Conservation (phyloP, 73 alveolate genomes). For the Effrenium voratum region DNA sequence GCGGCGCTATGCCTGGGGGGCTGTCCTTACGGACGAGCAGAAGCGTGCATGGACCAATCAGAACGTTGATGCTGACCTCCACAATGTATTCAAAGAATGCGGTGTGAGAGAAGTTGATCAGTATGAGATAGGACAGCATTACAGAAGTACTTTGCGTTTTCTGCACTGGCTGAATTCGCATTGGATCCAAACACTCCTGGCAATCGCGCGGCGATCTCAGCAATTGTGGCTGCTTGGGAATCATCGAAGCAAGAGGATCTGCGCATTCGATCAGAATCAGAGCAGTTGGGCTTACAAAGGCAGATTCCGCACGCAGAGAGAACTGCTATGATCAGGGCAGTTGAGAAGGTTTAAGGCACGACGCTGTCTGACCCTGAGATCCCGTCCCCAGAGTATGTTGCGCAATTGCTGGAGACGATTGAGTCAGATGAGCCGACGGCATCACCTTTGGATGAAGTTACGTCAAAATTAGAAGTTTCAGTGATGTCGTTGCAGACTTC, state of each 20-base stretch:
- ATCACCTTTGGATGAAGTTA: neutral
- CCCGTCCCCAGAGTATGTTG: neutral
- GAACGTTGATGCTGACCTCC: neutral
- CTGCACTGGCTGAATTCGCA: neutral
- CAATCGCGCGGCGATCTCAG: neutral
- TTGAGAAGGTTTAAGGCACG: neutral
- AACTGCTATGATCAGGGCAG: neutral
- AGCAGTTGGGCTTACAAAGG: neutral
- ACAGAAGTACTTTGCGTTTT: neutral
- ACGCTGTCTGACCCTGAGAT: neutral
- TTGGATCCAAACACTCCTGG: neutral
- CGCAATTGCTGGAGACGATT: neutral
- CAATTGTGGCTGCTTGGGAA: neutral
- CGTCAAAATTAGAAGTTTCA: neutral
- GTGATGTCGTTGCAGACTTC: neutral
- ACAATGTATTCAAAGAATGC: neutral
- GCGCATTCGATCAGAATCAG: neutral
- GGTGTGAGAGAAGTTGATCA: neutral
- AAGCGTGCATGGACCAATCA: neutral
- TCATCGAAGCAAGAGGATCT: neutral
- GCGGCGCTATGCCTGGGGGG: too few species aligned
- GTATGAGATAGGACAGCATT: neutral
- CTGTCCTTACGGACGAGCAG: neutral
- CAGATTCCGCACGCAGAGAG: neutral
- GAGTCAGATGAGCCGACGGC: conserved; percentile 6